Base-by-base conservation (phyloP, 1,284 basidiomycete genomes). In the Tilletiopsis washingtonensis region DNA sequence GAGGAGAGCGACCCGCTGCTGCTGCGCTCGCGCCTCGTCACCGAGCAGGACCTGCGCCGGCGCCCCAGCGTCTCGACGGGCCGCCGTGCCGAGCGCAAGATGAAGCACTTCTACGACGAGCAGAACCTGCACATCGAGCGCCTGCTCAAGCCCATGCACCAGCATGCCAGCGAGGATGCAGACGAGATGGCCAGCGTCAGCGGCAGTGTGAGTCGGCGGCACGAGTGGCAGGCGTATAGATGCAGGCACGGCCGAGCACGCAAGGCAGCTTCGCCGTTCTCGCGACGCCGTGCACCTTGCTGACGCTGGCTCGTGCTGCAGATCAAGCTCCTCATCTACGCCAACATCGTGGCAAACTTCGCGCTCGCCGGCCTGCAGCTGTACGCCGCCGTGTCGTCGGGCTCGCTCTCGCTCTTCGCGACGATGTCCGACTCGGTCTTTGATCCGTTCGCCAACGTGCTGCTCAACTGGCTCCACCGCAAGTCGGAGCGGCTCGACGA, bases 371-470 rank as follows among this genome's bases (percentile, higher is more conserved):
- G 67, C 2, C 53, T 79, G 0, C 77, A 79, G 69, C 73, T 81
- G 5, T 81, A 81, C 69, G 91, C 88, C 12, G 91, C 93, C 15
- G 79, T 90, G 55, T 86, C 86, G 2, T 86, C 88, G 3, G 67
- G 82, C 14, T 93, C 89, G 1, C 77, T 97, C 11, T 89, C 90
- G 9, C 79, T 97, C 44, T 81, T 97, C 52, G 89, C 91, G 20
- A 91, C 88, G 2, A 85, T 82, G 20, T 84, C 91, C 62, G 90
- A 94, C 73, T 84, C 88, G 14, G 81, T 88, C 19, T 93, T 94
- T 69, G 91, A 97, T 69, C 82, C 90, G 40, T 69, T 87, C 46
- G 91, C 89, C 57, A 97, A 94, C 65, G 73, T 93, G 34, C 77
- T 94, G 11, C 79, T 97, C 2, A 85, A 85, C 74, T 82, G 82